Percentiles rank a stretch among this genome's conserved stretches.
phyloP scores from a whole-genome alignment of 805 yeast genomes.

The Yarrowia sp. region DNA sequence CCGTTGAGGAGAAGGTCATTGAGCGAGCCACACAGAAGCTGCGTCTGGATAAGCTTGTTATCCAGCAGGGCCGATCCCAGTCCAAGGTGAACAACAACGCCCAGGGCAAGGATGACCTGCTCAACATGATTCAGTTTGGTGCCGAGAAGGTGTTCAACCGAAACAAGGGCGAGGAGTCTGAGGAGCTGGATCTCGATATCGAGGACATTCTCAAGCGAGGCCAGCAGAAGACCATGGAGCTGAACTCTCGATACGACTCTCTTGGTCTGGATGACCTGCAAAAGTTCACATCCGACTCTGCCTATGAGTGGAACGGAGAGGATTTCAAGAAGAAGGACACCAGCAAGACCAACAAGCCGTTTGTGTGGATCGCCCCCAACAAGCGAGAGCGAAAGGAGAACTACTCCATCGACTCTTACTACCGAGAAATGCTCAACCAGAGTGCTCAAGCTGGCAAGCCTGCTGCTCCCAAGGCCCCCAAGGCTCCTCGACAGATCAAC shows the following conservation, averaged over 20 bases:
- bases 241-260: constrained; percentile 77
- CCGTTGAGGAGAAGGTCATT: constrained; percentile 92
- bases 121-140: constrained; percentile 95
- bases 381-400: constrained; percentile 58
- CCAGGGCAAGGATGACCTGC: constrained; percentile 70
- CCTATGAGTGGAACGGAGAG: constrained; percentile 96
- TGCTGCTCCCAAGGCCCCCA: constrained; percentile 53
- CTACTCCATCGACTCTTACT: constrained; percentile 84
- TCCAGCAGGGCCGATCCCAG: constrained; percentile 74
- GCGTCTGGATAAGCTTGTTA: constrained; percentile 88
- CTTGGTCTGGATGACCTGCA: constrained; percentile 91
- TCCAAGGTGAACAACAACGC: constrained; percentile 31
- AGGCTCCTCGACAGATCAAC: constrained; percentile 78
- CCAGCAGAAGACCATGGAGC: constrained; percentile 71
- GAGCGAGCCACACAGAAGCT: constrained; percentile 95
- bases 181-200: constrained; percentile 50
- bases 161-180: constrained; percentile 32
- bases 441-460: constrained; percentile 47
- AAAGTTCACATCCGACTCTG: constrained; percentile 80
- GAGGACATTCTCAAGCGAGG: constrained; percentile 80
- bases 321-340: constrained; percentile 60
- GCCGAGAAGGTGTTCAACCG: constrained; percentile 74
- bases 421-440: constrained; percentile 73
- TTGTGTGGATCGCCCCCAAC: constrained; percentile 80
- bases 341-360: constrained; percentile 37